Evolutionary conservation across 805 yeast genomes (phyloP), one percentile per base, ranked within the genome.

Genomic region (Kluyveromyces aestuarii): DNA sequence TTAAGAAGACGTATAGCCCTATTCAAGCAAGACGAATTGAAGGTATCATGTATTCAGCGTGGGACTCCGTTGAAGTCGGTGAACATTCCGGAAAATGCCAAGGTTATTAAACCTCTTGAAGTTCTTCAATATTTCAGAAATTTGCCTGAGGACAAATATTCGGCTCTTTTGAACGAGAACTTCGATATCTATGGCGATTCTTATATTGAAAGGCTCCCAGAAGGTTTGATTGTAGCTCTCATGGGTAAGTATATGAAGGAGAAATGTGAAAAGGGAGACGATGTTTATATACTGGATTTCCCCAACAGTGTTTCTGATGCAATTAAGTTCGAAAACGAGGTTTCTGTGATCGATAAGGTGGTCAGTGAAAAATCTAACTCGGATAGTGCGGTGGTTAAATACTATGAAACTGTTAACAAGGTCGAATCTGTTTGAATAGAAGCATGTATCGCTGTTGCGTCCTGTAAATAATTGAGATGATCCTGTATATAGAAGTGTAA

Each of bases 301-400:
- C 90, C 91, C 2, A 73, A 71, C 44, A 70, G 72, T 21, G 73
- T 85, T 38, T 76, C 76, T 44, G 90, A 84, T 51, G 84, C 87
- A 2, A 76, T 81, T 47, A 80, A 77, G 56, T 85, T 85, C 53
- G 93, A 85, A 61, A 84, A 80, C 55, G 87, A 83, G 50, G 72
- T 84, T 27, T 74, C 81, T 2, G 73, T 74, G 9, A 64, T 75
- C 45, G 62, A 70, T 49, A 70, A 72, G 45, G 47, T 79, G 39
- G 63, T 50, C 53, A 50, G 54, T 25, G 54, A 58, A n/a, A 54
- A 50, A 30, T 40, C 45, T 6, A 37, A 51, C 3, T 61, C 46
- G 2, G 75, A 72, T 27, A 52, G 67, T 6, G 80, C 80, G 50
- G 74, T 83, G 13, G 69, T 75, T 42, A 80, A 79, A 40, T 85